Percentiles rank a stretch among this genome's conserved stretches.
Evolutionary conservation across 257 asterid species (phyloP).

Genomic region (Ilex aquifolium): DNA sequence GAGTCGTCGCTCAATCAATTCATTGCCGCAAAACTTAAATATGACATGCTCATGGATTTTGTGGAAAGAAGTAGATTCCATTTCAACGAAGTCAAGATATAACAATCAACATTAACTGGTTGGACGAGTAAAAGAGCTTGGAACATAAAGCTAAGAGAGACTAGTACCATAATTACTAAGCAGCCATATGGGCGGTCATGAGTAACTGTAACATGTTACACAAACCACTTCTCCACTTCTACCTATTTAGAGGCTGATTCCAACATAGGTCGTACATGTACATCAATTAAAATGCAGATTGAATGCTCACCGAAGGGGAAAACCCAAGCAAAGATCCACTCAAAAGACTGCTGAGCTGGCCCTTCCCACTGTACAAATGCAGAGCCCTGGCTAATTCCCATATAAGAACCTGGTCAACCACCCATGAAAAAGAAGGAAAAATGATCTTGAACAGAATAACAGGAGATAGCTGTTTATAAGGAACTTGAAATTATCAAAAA

Average conservation of each 20-base stretch:
- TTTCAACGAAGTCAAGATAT: neutral
- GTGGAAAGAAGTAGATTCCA: no score
- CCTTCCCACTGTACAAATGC: constrained; percentile 31
- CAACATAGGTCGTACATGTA: no score
- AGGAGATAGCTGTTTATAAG: neutral
- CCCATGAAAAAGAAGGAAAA: neutral
- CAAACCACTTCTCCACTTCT: no score
- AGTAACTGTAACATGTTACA: neutral
- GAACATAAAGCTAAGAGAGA: neutral
- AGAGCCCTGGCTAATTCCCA: constrained; percentile 40
- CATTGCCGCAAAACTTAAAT: no score
- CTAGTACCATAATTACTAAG: neutral
- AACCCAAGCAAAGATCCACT: constrained; percentile 32
- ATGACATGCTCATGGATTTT: no score
- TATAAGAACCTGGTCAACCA: constrained; percentile 46
- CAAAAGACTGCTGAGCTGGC: constrained; percentile 20
- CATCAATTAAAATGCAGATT: no score
- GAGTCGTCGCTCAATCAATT: no score
- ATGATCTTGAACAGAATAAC: neutral
- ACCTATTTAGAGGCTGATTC: no score
- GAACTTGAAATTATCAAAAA: no score
- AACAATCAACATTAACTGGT: neutral
- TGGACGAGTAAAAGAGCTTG: neutral
- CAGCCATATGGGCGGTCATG: neutral
- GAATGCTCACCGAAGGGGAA: constrained; percentile 47